Evolutionary conservation across 768 basidiomycete species (phyloP), one percentile per base, ranked within the genome.

Genomic region (Kwoniella pini): DNA sequence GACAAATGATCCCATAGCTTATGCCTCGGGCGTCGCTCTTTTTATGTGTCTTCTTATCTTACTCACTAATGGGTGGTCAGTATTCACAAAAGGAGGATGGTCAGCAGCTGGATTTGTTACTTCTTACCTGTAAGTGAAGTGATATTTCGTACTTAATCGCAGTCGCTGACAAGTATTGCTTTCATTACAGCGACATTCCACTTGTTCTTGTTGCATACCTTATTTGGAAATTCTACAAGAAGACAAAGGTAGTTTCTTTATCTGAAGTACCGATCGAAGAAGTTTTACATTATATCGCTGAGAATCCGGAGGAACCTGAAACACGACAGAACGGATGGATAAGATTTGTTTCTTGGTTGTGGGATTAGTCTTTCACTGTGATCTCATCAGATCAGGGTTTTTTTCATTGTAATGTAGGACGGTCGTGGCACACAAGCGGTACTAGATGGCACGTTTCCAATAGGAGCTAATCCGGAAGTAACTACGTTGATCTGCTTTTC

Each of bases 51-150:
- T 51, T n/a, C 17, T 60, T 19, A 51, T 60, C 57, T 28, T 60
- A 2, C 21, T 52, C 45, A 52, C 57, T 17, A 60, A 60, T 26
- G 57, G 57, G 5, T 60, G 48, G 48, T 2, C 48, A 3, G 57
- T 60, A 4, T 60, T 60, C 49, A 60, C 57, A 3, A 26, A 51
- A 7, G 57, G 57, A 17, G 27, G 27, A 15, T 60, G 57, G 57
- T 44, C 42, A 13, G 50, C 40, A 39, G 57, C 57, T 4, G 48
- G 49, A 15, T 60, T 60, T 39, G 45, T 60, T 3, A 60, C 57
- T 4, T 44, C 57, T 24, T 60, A 60, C 27, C 38, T 60, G 57
- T 53, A 26, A 52, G 57, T 48, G 9, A 28, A 12, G 4, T 30
- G 3, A n/a, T 51, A 10, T 10, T 28, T n/a, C 30, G 31, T 26